phyloP scores from a whole-genome alignment of 768 basidiomycete species.

The Russula ochroleuca region DNA sequence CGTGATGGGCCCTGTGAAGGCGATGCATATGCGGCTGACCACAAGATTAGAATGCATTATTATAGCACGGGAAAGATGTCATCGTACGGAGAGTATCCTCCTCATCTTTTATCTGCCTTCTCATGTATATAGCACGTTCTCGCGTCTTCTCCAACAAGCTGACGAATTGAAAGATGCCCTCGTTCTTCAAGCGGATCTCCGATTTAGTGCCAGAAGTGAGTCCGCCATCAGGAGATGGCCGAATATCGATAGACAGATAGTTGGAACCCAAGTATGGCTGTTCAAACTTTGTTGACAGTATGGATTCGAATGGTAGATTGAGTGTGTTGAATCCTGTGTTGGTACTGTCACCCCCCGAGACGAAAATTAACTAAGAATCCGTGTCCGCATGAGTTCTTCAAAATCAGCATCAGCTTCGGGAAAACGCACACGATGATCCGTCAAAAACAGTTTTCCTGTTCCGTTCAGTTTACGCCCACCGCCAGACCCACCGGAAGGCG shows the following conservation, averaged over 20 bases:
- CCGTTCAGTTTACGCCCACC: constrained; percentile 56
- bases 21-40: constrained; percentile 27
- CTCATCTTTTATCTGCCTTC: constrained; percentile 51
- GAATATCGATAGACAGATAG: constrained; percentile 60
- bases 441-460: constrained; percentile 56
- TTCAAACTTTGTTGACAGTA: constrained; percentile 67
- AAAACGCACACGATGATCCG: constrained; percentile 63
- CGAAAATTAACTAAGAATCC: constrained; percentile 58
- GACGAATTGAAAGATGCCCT: constrained; percentile 70
- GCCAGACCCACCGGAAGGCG: constrained; percentile 49
- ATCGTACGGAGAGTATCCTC: constrained; percentile 61
- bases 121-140: constrained; percentile 73
- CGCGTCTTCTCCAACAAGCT: constrained; percentile 71
- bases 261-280: constrained; percentile 72
- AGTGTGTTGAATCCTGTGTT: constrained; percentile 40
- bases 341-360: constrained; percentile 17
- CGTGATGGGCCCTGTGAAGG: constrained; percentile 24
- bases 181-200: constrained; percentile 64
- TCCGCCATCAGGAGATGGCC: constrained; percentile 63
- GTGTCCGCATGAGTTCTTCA: neutral
- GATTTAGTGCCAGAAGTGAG: constrained; percentile 58
- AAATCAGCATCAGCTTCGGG: constrained; percentile 1
- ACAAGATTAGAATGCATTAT: neutral
- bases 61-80: no score
- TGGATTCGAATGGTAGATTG: constrained; percentile 55